These are phyloP conservation scores for Fusarium caatingaense DNA, from an alignment of 2,329 filamentous ascomycete genomes.

Conservation along the genomic window DNA sequence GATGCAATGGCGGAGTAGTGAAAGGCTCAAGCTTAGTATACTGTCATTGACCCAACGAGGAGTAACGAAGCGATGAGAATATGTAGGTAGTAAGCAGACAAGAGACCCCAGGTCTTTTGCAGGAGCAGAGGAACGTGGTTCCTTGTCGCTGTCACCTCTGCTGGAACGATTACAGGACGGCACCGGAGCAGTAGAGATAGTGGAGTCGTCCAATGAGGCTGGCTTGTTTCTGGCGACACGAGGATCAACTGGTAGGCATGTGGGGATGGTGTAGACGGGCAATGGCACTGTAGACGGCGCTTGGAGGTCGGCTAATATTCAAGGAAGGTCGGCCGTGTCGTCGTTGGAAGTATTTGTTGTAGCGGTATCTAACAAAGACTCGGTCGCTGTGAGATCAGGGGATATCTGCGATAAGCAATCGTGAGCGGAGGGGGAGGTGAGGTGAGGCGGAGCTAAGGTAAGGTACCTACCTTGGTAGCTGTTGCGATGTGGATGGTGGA, in stretches of 20 bases:
- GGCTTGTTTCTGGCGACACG: constrained; percentile 45
- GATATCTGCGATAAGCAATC: constrained; percentile 35
- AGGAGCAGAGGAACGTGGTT: constrained; percentile 27
- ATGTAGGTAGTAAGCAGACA: constrained; percentile 28
- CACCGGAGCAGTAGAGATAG: constrained; percentile 38
- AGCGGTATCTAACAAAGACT: constrained; percentile 11
- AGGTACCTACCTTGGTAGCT: constrained; percentile 35
- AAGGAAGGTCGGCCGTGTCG: constrained; percentile 19
- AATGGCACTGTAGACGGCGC: constrained; percentile 42
- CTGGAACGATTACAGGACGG: constrained; percentile 40
- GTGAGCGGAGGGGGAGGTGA: constrained; percentile 36
- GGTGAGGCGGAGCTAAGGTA: constrained; percentile 31
- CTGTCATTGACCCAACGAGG: constrained; percentile 47
- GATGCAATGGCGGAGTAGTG: constrained; percentile 33
- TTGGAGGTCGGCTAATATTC: constrained; percentile 35
- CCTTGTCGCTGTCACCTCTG: constrained; percentile 26
- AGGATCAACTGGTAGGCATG: constrained; percentile 46
- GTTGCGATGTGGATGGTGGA: constrained; percentile 34
- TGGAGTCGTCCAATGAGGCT: constrained; percentile 47
- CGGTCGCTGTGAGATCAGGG: constrained; percentile 10
- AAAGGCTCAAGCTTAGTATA: constrained; percentile 38
- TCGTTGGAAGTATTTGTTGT: constrained; percentile 14
- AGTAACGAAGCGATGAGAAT: constrained; percentile 27
- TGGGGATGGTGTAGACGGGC: constrained; percentile 45
- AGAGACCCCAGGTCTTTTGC: constrained; percentile 21